Conservation (phyloP, 2,329 filamentous ascomycete species). For the Phialophora macrospora region DNA sequence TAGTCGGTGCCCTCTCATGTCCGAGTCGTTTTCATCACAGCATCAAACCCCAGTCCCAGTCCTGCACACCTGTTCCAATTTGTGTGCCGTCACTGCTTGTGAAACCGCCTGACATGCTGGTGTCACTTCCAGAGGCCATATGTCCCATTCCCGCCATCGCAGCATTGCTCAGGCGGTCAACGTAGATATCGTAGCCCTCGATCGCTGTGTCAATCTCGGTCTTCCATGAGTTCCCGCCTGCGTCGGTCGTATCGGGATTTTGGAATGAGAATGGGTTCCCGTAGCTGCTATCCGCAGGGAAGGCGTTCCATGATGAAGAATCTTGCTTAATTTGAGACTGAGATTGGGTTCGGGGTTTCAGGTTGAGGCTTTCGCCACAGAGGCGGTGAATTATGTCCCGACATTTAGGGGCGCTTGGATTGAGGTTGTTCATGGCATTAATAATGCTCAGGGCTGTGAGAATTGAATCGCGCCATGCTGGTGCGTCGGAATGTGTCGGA, state of each 20-base stretch:
- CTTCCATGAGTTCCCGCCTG: slow-evolving; percentile 31
- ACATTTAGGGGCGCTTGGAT: slow-evolving; percentile 33
- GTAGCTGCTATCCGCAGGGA: slow-evolving; percentile 4
- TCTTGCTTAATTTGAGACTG: slow-evolving; percentile 17
- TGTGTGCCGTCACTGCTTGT: slow-evolving; percentile 24
- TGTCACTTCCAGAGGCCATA: neutral
- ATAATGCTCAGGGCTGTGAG: slow-evolving; percentile 30
- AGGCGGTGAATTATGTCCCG: slow-evolving; percentile 33
- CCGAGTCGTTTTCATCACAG: slow-evolving; percentile 3
- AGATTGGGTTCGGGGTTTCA: slow-evolving; percentile 8
- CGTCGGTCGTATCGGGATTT: slow-evolving; percentile 16
- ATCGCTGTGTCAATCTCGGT: slow-evolving; percentile 34
- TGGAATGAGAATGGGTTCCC: slow-evolving; percentile 22
- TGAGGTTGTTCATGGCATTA: slow-evolving; percentile 32
- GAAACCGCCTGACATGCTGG: neutral
- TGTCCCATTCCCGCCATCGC: slow-evolving; percentile 29
- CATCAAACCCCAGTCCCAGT: slow-evolving; percentile 33
- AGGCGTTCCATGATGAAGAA: slow-evolving; percentile 3
- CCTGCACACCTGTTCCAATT: slow-evolving; percentile 28
- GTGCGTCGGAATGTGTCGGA: slow-evolving; percentile 42
- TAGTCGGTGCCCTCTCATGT: neutral
- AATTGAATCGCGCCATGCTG: slow-evolving; percentile 37
- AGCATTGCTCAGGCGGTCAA: slow-evolving; percentile 30
- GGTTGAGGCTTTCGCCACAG: slow-evolving; percentile 29
- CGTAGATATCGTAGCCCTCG: slow-evolving; percentile 34